These are phyloP conservation scores for Lentinula sp. DNA, from an alignment of 768 basidiomycete genomes.

Conservation along the genomic window DNA sequence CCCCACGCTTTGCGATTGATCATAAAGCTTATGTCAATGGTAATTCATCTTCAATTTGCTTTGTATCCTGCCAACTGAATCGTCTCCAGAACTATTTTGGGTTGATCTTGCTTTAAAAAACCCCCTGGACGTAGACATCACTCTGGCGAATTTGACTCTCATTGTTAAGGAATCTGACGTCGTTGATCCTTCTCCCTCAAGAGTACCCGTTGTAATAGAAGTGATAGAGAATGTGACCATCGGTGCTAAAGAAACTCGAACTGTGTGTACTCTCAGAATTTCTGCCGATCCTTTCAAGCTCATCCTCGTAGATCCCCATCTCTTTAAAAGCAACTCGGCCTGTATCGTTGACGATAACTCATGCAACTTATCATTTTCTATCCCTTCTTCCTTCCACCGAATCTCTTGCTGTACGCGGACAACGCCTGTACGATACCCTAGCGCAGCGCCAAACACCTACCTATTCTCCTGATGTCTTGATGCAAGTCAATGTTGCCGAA, in stretches of 20 bases:
- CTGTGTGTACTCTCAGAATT: constrained; percentile 32
- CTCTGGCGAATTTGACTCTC: constrained; percentile 55
- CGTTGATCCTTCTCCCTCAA: constrained; percentile 22
- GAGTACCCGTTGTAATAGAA: constrained; percentile 49
- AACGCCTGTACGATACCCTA: constrained; percentile 68
- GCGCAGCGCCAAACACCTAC: constrained; percentile 60
- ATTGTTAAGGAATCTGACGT: constrained; percentile 35
- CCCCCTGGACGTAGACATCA: constrained; percentile 71
- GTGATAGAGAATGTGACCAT: constrained; percentile 56
- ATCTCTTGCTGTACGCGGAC: constrained; percentile 63
- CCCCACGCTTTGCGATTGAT: constrained; percentile 44
- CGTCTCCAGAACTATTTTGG: constrained; percentile 63
- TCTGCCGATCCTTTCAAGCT: background rate
- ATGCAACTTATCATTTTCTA: constrained; percentile 65
- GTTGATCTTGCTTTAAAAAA: constrained; percentile 66
- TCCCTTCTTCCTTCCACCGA: constrained; percentile 65
- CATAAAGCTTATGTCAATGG: constrained; percentile 62
- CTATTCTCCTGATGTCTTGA: constrained; percentile 64
- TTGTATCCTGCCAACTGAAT: constrained; percentile 1
- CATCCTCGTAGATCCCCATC: constrained; percentile 47
- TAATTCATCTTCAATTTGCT: constrained; percentile 20
- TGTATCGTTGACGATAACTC: constrained; percentile 47
- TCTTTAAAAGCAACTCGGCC: constrained; percentile 48
- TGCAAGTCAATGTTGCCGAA: constrained; percentile 58
- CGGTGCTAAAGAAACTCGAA: constrained; percentile 56